Conservation (phyloP, 176 grass and related monocot genomes). For the Musa acuminata region DNA sequence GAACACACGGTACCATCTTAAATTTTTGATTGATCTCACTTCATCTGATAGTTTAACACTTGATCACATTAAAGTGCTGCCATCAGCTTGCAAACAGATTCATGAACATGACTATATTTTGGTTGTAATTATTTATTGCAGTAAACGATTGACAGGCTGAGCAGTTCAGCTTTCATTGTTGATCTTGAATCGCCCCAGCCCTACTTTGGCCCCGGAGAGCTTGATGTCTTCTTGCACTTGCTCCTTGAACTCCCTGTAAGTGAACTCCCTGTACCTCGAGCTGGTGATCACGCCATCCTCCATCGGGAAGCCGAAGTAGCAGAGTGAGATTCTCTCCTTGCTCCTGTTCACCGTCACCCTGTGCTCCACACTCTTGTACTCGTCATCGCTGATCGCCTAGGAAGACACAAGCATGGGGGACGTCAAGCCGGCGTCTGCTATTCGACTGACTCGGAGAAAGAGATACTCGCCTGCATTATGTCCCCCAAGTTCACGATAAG, state of each 20-base stretch:
- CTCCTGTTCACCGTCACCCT: slow-evolving; percentile 38
- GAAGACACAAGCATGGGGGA: neutral
- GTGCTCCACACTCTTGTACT: slow-evolving; percentile 46
- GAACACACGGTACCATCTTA: too few species aligned
- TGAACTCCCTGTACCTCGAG: slow-evolving; percentile 41
- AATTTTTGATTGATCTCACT: too few species aligned
- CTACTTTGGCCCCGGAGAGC: slow-evolving; percentile 52
- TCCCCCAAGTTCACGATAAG: slow-evolving; percentile 70
- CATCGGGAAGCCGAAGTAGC: slow-evolving; percentile 66
- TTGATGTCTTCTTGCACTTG: slow-evolving; percentile 62
- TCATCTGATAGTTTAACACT: too few species aligned
- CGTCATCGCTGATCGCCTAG: slow-evolving; percentile 45
- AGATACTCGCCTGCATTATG: slow-evolving; percentile 35
- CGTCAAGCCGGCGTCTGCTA: neutral
- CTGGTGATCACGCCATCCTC: slow-evolving; percentile 34
- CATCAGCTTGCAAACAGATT: too few species aligned
- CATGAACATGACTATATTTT: too few species aligned
- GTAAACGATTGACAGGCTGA: neutral
- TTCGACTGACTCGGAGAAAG: neutral
- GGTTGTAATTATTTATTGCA: too few species aligned
- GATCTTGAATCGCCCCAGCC: slow-evolving; percentile 48
- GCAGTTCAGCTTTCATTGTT: neutral
- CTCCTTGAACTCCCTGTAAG: slow-evolving; percentile 49
- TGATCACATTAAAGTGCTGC: too few species aligned
- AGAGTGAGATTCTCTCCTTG: slow-evolving; percentile 46